These are phyloP conservation scores for Carex cristatella DNA, from an alignment of 176 grass and related monocot genomes.

Conservation along the genomic window DNA sequence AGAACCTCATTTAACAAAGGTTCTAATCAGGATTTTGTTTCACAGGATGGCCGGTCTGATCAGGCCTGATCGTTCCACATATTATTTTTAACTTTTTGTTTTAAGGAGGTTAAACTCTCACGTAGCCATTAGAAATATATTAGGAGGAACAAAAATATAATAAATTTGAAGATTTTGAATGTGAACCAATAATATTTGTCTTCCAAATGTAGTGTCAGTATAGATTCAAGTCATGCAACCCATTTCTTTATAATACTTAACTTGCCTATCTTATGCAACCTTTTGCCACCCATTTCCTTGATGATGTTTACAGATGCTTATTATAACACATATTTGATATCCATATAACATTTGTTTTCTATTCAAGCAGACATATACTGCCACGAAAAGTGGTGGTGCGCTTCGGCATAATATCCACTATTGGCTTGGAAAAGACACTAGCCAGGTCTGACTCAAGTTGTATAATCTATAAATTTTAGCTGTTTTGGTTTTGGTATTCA, in stretches of 20 bases:
- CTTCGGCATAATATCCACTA: constrained; percentile 94
- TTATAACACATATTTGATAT: background rate
- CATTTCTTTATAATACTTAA: too few species aligned
- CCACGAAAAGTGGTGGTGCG: constrained; percentile 63
- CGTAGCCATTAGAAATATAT: background rate
- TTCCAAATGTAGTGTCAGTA: too few species aligned
- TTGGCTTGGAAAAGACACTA: constrained; percentile 99
- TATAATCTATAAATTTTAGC: constrained; percentile 5
- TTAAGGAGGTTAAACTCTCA: background rate
- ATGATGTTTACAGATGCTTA: background rate
- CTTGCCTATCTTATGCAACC: background rate
- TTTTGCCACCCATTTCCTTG: background rate
- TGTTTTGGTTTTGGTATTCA: constrained; percentile 22
- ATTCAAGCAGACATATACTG: constrained; percentile 49
- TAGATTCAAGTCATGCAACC: too few species aligned
- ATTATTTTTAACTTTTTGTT: background rate
- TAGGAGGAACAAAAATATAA: too few species aligned
- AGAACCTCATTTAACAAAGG: background rate
- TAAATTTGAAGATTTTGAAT: too few species aligned
- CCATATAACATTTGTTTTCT: constrained; percentile 12
- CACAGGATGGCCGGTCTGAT: background rate
- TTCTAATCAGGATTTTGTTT: background rate
- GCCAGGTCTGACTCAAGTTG: constrained; percentile 52
- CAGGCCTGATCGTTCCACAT: background rate
- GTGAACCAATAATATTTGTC: too few species aligned